Percentiles rank a stretch among this genome's conserved stretches.
phyloP scores from a whole-genome alignment of 345 rosid genomes.

The Durio zibethinus region DNA sequence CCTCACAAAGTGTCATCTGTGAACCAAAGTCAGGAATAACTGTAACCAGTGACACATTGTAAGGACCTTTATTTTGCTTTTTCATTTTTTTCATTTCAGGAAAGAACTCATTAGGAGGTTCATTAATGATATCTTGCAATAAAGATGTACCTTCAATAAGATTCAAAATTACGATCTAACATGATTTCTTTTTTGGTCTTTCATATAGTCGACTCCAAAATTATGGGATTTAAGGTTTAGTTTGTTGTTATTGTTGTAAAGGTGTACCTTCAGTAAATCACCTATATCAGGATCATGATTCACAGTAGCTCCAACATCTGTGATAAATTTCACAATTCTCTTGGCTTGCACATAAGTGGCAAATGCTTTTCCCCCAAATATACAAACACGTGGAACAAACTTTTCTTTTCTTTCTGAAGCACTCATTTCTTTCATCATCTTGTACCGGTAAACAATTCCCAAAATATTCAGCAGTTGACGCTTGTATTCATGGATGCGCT shows the following conservation, averaged over 20 bases:
- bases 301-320: constrained; percentile 63
- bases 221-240: no score
- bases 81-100: background rate
- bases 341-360: constrained; percentile 80
- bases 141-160: constrained; percentile 55
- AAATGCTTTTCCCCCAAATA: constrained; percentile 82
- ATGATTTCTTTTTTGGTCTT: no score
- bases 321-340: constrained; percentile 71
- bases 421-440: constrained; percentile 76
- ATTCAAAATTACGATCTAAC: no score
- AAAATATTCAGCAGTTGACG: constrained; percentile 66
- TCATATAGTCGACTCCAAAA: no score
- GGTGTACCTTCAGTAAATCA: constrained; percentile 62
- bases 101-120: background rate
- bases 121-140: background rate
- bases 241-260: no score
- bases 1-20: background rate
- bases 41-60: no score
- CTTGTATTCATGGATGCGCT: constrained; percentile 81
- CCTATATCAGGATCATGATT: constrained; percentile 75
- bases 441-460: constrained; percentile 70
- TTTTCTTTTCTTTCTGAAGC: constrained; percentile 44
- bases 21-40: background rate
- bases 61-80: no score
- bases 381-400: constrained; percentile 69